These are phyloP conservation scores for Coemansia sp. DNA, from an alignment of 192 early-diverging fungal genomes.

Conservation along the genomic window DNA sequence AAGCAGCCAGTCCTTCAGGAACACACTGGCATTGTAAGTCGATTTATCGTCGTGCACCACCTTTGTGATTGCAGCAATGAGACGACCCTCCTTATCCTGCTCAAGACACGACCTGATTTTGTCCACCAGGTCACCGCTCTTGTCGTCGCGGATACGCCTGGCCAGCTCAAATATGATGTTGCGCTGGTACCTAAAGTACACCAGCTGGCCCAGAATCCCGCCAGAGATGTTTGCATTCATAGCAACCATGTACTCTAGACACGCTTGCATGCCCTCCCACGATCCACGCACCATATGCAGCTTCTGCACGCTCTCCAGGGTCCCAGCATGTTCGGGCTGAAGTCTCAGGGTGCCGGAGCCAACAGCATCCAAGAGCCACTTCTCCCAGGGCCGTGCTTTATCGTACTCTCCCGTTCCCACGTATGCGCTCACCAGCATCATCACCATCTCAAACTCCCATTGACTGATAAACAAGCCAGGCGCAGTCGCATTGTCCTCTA, in stretches of 20 bases:
- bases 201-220: not conserved
- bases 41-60: not conserved
- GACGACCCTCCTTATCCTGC: not conserved
- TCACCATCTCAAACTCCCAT: slow-evolving; percentile 40
- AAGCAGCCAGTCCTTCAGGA: not conserved
- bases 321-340: slow-evolving; percentile 14
- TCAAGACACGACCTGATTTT: slow-evolving; percentile 12
- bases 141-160: not conserved
- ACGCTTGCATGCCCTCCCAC: slow-evolving; percentile 14
- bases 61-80: not conserved
- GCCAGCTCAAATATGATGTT: not conserved
- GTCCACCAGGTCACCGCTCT: not conserved
- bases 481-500: not conserved
- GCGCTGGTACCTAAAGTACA: slow-evolving; percentile 10
- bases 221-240: slow-evolving; percentile 7
- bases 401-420: slow-evolving; percentile 1
- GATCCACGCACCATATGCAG: slow-evolving; percentile 16
- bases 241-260: slow-evolving; percentile 25
- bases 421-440: slow-evolving; percentile 31
- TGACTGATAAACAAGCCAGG: slow-evolving; percentile 19
- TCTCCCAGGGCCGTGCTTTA: slow-evolving; percentile 22
- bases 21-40: not conserved
- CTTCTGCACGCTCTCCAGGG: slow-evolving; percentile 10
- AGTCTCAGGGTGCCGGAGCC: not conserved
- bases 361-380: slow-evolving; percentile 29